Evolutionary conservation across 164 flowering plant genomes (phyloP), one percentile per base, ranked within the genome.

Genomic region (Vitis amurensis): DNA sequence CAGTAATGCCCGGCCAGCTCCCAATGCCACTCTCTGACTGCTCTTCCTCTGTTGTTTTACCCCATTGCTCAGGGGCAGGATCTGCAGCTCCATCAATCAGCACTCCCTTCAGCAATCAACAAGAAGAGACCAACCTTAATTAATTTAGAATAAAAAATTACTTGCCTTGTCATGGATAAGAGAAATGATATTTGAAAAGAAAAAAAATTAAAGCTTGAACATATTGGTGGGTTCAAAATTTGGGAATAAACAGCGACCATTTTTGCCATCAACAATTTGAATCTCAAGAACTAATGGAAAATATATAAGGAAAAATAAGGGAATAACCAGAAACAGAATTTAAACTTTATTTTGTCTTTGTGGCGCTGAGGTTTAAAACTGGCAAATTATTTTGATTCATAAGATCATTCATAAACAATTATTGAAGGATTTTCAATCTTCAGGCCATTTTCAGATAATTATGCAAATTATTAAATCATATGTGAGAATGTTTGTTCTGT

Each of bases 61-160:
- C 99, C 99, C 99, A 96, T 66, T 86, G 90, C 82, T 91, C 97
- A 16, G 98, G 99, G 50, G 90, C 86, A 70, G 99, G 99, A 76
- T 96, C 97, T 68, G 97, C 97, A 52, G 98, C 97, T 80, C 99
- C 99, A 78, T 91, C 95, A 73, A 96, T 84, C 77, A 96, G 70
- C 63, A 89, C 77, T 62, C 88, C 95, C 99, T 92, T 72, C 63
- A 73, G 27, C 17, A 69, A 79, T 47, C 56, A 67, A 75, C 67
- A 55, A 68, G 30, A 52, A 49, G 13, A 56, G 9, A 27, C 13
- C 10, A 49, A n/a, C 55, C 23, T 14, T 8, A 31, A 9, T 19
- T 2, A 59, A 29, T 19, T 37, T 0, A 50, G 19, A 55, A 3
- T 51, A n/a, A 23, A 57, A 29, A 56, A 31, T 9, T 15, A 52